These are phyloP conservation scores for Fusarium irregulare DNA, from an alignment of 2,329 filamentous ascomycete species.

Conservation along the genomic window DNA sequence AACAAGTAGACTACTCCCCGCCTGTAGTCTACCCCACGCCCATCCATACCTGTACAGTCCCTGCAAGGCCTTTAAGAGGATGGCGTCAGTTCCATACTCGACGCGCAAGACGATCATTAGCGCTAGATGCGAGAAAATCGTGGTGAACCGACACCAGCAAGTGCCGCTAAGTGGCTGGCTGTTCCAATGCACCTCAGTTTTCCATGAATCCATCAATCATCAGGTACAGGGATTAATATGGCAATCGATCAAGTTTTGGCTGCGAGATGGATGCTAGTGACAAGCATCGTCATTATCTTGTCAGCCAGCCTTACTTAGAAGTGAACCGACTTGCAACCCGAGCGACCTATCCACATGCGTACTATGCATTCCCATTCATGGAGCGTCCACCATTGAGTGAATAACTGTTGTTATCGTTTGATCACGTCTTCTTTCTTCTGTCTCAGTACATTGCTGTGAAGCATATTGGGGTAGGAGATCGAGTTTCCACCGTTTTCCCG, in stretches of 20 bases:
- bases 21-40: conserved; percentile 18
- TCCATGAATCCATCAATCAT: conserved; percentile 3
- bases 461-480: background rate
- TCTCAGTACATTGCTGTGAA: background rate
- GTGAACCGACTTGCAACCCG: background rate
- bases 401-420: background rate
- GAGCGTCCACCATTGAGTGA: background rate
- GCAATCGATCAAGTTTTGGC: conserved; percentile 22
- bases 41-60: background rate
- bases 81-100: conserved; percentile 28
- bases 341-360: conserved; percentile 1
- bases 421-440: background rate
- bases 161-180: conserved; percentile 17
- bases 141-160: conserved; percentile 9
- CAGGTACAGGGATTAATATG: conserved; percentile 13
- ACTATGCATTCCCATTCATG: background rate
- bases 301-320: background rate
- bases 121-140: conserved; percentile 20
- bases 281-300: conserved; percentile 24
- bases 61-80: conserved; percentile 21
- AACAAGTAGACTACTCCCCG: conserved; percentile 1
- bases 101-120: conserved; percentile 13
- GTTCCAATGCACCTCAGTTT: background rate
- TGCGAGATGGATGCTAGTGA: background rate
- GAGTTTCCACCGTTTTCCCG: background rate